A percentile compares a stretch with the other conserved stretches of the same genome.
phyloP scores from a whole-genome alignment of 2,329 filamentous ascomycete genomes.

The Fusarium lateritium region DNA sequence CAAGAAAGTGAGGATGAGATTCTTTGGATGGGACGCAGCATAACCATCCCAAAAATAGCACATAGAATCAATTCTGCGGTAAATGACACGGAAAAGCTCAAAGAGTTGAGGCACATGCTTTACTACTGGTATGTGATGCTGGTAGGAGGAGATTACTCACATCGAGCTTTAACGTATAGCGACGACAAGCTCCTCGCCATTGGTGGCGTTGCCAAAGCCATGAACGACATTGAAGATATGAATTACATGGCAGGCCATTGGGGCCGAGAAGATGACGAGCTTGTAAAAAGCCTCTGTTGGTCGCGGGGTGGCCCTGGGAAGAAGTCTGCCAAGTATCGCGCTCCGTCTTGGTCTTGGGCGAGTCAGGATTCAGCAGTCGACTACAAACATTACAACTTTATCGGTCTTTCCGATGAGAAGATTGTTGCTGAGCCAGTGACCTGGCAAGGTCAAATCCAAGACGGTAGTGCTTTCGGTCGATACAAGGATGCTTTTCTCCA shows the following conservation, averaged over 20 bases:
- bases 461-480: constrained; percentile 2
- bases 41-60: not conserved
- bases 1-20: constrained; percentile 10
- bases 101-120: not conserved
- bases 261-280: constrained; percentile 4
- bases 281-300: constrained; percentile 12
- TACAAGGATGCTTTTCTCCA: constrained; percentile 5
- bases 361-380: constrained; percentile 8
- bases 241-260: constrained; percentile 19
- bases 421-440: not conserved
- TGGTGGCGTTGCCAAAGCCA: not conserved
- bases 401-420: accelerated
- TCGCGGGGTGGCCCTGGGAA: not conserved
- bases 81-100: not conserved
- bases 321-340: constrained; percentile 3
- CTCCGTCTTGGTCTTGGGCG: constrained; percentile 19
- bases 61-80: not conserved
- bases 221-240: not conserved
- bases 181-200: constrained; percentile 20
- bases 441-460: not conserved
- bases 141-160: constrained; percentile 11
- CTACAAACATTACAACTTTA: not conserved
- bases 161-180: not conserved
- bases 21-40: not conserved
- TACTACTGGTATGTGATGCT: constrained; percentile 14